These are phyloP conservation scores for Cichorium intybus DNA, from an alignment of 140 eudicot species.

Conservation along the genomic window DNA sequence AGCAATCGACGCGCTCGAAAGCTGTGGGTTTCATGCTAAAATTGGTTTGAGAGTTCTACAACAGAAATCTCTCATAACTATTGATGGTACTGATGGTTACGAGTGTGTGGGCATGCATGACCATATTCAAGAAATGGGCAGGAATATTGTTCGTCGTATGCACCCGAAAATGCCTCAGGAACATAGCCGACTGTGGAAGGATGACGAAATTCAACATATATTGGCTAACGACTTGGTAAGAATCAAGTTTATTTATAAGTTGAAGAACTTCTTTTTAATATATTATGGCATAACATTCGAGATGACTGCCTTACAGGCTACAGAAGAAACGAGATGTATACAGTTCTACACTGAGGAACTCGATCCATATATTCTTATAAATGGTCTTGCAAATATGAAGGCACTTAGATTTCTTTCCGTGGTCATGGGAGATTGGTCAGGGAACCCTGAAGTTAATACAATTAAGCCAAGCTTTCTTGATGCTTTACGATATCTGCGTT, in stretches of 20 bases:
- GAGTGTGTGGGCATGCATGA: slow-evolving; percentile 24
- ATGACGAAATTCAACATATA: background rate
- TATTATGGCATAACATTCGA: background rate
- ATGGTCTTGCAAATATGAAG: slow-evolving; percentile 9
- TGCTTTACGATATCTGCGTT: background rate
- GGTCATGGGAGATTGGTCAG: no score
- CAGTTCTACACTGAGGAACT: no score
- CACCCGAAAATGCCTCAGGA: background rate
- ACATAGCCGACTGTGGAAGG: slow-evolving; percentile 24
- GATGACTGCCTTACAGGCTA: background rate
- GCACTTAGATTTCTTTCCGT: slow-evolving; percentile 4
- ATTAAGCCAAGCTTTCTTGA: background rate
- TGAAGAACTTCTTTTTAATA: background rate
- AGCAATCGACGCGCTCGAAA: slow-evolving; percentile 3
- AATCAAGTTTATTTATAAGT: background rate
- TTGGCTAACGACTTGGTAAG: slow-evolving; percentile 13
- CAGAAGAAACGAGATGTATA: slow-evolving; percentile 11
- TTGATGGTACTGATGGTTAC: background rate
- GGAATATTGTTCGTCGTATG: slow-evolving; percentile 22
- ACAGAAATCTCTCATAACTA: slow-evolving; percentile 5
- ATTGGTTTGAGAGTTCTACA: slow-evolving; percentile 14
- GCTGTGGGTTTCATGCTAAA: slow-evolving; percentile 1
- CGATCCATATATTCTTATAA: background rate
- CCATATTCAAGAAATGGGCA: slow-evolving; percentile 28
- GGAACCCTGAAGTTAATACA: background rate